Percentiles rank a stretch among this genome's conserved stretches.
phyloP scores from a whole-genome alignment of 1,139 yeast species.

The Lodderomyces parapsilosis region DNA sequence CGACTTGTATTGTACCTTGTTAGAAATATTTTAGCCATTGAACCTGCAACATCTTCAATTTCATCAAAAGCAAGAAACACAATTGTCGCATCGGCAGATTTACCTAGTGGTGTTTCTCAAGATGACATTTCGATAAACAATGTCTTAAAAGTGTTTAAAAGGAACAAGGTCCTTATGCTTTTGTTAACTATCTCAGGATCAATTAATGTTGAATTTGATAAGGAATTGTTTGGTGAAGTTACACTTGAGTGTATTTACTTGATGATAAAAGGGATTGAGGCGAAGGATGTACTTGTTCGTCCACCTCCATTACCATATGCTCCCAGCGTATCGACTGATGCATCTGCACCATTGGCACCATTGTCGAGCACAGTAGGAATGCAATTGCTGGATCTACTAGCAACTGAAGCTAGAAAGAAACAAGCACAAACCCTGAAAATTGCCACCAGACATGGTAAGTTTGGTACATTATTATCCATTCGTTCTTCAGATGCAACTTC shows the following conservation, averaged over 20 bases:
- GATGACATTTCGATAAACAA: slow-evolving; percentile 71
- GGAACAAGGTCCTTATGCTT: slow-evolving; percentile 71
- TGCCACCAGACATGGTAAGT: slow-evolving; percentile 82
- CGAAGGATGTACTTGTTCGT: slow-evolving; percentile 17
- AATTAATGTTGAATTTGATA: slow-evolving; percentile 63
- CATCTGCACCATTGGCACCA: slow-evolving; percentile 18
- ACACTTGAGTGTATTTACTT: slow-evolving; percentile 71
- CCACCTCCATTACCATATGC: slow-evolving; percentile 2
- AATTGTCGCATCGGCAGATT: slow-evolving; percentile 30
- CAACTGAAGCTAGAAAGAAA: slow-evolving; percentile 56
- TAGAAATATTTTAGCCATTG: slow-evolving; percentile 73
- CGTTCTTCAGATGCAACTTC: slow-evolving; percentile 57
- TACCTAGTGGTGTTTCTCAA: slow-evolving; percentile 53
- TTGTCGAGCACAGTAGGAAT: slow-evolving; percentile 29
- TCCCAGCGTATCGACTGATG: slow-evolving; percentile 3
- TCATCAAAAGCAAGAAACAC: slow-evolving; percentile 35
- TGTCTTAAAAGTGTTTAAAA: slow-evolving; percentile 56
- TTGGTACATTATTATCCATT: slow-evolving; percentile 81
- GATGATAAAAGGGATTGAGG: slow-evolving; percentile 57
- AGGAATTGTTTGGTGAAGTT: slow-evolving; percentile 56
- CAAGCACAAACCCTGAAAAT: slow-evolving; percentile 49
- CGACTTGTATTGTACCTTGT: slow-evolving; percentile 71
- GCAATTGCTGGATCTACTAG: slow-evolving; percentile 54
- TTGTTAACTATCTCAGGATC: slow-evolving; percentile 67
- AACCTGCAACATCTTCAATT: slow-evolving; percentile 58